Base-by-base conservation (phyloP, 1,284 basidiomycete genomes). In the Ceratobasidium papillatum region DNA sequence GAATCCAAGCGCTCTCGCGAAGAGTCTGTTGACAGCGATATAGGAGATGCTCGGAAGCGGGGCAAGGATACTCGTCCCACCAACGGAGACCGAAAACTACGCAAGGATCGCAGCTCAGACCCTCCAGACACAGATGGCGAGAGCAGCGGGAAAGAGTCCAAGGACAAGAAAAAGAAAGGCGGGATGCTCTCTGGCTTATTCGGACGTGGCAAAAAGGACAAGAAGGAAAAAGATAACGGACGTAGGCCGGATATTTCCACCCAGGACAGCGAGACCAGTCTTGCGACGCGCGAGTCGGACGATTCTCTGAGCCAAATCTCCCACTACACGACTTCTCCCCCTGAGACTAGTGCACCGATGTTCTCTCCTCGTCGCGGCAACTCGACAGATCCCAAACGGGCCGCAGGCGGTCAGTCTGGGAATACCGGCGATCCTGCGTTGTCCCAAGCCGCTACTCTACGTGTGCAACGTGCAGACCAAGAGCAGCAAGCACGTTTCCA, bases 401-500 rank as follows among this genome's bases (percentile, higher is more conserved):
- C 56, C 12, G 41, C 68, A 22, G 34, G 51, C 74, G 52, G 43
- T 38, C 63, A 77, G 74, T 52, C 30, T n/a, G 45, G 27, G 47
- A 36, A 56, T 43, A 14, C 19, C 14, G 27, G 80, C 79, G 68
- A 78, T 63, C n/a, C 81, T 80, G 75, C 80, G 77, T 63, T 81
- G 79, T 56, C 68, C 65, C 62, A 75, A 41, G 52, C 72, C 47
- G 45, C 64, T 27, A 47, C 78, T 0, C 87, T 90, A 9, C 89
- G 91, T 64, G 85, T 96, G 68, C 93, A 94, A 76, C 93, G 96
- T 82, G 88, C 90, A 75, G 95, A 97, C 79, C 91, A 93, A 80
- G 91, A 95, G 77, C 92, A 95, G 75, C 94, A 94, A 80, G 91
- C 90, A n/a, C 84, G 94, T 59, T 97, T 95, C 81, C 92, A 93